A percentile compares a stretch with the other conserved stretches of the same genome.
These are phyloP conservation scores for Talaromyces sp. DNA, from an alignment of 2,329 filamentous ascomycete genomes.

Conservation along the genomic window DNA sequence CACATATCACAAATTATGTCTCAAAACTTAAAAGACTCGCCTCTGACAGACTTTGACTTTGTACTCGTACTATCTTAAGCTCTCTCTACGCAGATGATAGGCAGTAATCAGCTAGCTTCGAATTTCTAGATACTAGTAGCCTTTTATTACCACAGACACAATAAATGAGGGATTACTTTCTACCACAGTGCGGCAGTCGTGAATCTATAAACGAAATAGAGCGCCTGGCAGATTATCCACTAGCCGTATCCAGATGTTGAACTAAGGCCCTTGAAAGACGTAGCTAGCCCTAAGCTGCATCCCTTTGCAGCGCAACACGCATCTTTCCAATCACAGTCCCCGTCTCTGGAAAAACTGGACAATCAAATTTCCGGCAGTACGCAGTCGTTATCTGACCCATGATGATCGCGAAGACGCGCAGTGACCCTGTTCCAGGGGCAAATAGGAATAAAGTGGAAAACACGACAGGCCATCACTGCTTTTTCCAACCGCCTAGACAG, in stretches of 20 bases:
- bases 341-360: background rate
- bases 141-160: background rate
- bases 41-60: background rate
- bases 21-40: background rate
- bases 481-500: background rate
- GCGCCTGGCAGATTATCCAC: background rate
- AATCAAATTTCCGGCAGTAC: background rate
- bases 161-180: background rate
- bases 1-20: constrained; percentile 1
- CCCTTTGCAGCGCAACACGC: background rate
- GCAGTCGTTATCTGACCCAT: background rate
- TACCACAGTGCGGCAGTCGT: background rate
- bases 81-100: background rate
- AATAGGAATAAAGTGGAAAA: background rate
- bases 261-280: background rate
- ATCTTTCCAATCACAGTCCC: background rate
- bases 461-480: background rate
- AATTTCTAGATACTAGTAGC: background rate
- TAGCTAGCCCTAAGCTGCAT: constrained; percentile 4
- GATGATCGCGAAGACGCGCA: background rate
- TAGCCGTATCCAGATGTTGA: background rate
- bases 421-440: constrained; percentile 12
- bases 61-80: background rate
- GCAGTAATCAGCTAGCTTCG: background rate
- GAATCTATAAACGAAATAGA: background rate